Base-by-base conservation (phyloP, 129 eudicot genomes). In the Lactuca saligna region DNA sequence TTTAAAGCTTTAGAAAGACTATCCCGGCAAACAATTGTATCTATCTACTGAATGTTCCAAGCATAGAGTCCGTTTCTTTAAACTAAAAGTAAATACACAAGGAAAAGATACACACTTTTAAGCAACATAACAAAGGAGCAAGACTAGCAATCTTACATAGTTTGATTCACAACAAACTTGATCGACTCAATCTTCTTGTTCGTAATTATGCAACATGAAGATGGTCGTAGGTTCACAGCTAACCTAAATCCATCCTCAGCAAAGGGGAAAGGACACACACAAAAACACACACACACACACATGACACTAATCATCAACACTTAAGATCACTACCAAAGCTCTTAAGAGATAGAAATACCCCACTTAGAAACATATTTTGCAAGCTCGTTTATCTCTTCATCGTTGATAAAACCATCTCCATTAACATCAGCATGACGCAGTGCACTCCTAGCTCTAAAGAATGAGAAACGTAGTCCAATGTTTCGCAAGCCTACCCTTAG, bases 341-440 rank as follows among this genome's bases (percentile, higher is more conserved):
- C 4, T 7, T n/a, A 71, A 70, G 34, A 41, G 55, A 70, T 54
- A 61, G 41, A 51, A 29, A 78, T 57, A 2, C 74, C 78, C 78
- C 74, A 78, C 32, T 65, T 78, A 61, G 73, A 78, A 63, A 59
- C 66, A 33, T 78, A 65, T 37, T 57, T 78, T 1, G 72, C 66
- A 17, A 79, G 79, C 25, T 68, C 71, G 29, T 62, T 55, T 9
- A 82, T 42, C 60, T 82, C 86, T 0, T 74, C 75, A 13, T 82
- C 86, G 37, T 48, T 57, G 41, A 82, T 78, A 46, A 46, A 57
- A 63, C 83, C 83, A 54, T 82, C 86, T 57, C 75, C 66, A n/a
- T 82, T 71, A 25, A 79, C 65, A 78, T 82, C 86, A 50, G 80
- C 79, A 59, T 60, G 59, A 55, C 33, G 69, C 35, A 78, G 49